Conservation (phyloP, 805 yeast genomes). For the Candida peoriensis region DNA sequence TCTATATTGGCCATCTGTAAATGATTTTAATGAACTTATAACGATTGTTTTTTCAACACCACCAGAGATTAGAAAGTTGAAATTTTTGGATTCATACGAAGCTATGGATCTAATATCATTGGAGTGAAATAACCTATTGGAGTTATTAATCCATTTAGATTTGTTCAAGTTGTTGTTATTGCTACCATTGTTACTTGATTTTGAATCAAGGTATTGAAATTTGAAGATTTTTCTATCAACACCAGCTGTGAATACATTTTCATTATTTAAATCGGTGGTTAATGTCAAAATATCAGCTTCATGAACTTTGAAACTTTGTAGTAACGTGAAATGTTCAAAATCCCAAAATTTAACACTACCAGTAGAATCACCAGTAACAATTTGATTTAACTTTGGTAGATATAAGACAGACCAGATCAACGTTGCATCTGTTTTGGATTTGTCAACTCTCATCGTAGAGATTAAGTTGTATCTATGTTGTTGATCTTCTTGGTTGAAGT, state of each 20-base stretch:
- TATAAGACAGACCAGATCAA: constrained; percentile 83
- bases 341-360: constrained; percentile 96
- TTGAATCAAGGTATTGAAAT: constrained; percentile 32
- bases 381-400: constrained; percentile 58
- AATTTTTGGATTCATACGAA: constrained; percentile 61
- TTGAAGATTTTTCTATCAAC: constrained; percentile 88
- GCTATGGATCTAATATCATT: constrained; percentile 79
- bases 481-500: constrained; percentile 32
- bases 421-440: constrained; percentile 78
- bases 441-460: constrained; percentile 88
- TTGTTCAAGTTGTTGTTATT: too few species aligned
- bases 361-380: constrained; percentile 95
- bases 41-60: constrained; percentile 73
- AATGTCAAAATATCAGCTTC: constrained; percentile 87
- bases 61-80: constrained; percentile 70
- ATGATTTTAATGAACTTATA: constrained; percentile 57
- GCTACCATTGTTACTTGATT: constrained; percentile 29
- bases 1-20: constrained; percentile 63
- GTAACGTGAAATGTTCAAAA: constrained; percentile 62
- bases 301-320: constrained; percentile 78
- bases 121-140: constrained; percentile 77
- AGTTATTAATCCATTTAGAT: constrained; percentile 67
- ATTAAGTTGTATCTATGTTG: constrained; percentile 58
- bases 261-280: constrained; percentile 53
- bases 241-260: constrained; percentile 78